A percentile compares a stretch with the other conserved stretches of the same genome.
Evolutionary conservation across 2,329 filamentous ascomycete species (phyloP).

Genomic region (Pyricularia grisea): DNA sequence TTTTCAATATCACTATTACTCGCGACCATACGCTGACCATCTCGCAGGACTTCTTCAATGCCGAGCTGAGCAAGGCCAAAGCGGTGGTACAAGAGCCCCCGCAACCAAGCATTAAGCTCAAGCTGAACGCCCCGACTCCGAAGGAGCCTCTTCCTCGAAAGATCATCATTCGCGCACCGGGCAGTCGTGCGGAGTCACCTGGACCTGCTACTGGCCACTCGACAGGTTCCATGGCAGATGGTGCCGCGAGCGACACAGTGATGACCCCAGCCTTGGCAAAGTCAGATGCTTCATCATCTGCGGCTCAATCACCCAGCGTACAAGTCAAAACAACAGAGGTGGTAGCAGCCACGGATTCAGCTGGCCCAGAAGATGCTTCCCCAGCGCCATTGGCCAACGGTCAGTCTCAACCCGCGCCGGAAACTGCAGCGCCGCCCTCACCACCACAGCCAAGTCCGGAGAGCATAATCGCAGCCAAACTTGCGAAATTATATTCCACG

Average conservation of each 20-base stretch:
- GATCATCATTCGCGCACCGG: conserved; percentile 61
- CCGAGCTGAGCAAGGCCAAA: conserved; percentile 62
- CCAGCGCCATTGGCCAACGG: not conserved
- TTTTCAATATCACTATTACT: not conserved
- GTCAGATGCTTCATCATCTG: not conserved
- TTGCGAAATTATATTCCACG: conserved; percentile 21
- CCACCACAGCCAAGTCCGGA: conserved; percentile 13
- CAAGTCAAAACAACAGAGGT: not conserved
- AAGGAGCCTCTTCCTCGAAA: conserved; percentile 44
- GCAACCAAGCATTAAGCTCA: conserved; percentile 73
- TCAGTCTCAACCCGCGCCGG: not conserved
- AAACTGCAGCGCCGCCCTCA: conserved; percentile 8
- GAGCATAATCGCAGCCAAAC: conserved; percentile 16
- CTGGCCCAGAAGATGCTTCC: not conserved
- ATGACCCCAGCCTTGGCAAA: not conserved
- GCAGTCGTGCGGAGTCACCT: conserved; percentile 43
- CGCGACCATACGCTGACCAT: not conserved
- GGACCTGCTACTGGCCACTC: conserved; percentile 25
- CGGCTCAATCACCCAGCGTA: not conserved
- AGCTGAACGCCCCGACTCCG: conserved; percentile 37
- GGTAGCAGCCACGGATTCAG: not conserved
- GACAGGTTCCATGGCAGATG: conserved; percentile 18
- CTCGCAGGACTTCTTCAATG: conserved; percentile 55
- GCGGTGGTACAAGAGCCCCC: conserved; percentile 61
- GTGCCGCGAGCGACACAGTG: not conserved